These are phyloP conservation scores for Mycena crocata DNA, from an alignment of 768 basidiomycete species.

Conservation along the genomic window DNA sequence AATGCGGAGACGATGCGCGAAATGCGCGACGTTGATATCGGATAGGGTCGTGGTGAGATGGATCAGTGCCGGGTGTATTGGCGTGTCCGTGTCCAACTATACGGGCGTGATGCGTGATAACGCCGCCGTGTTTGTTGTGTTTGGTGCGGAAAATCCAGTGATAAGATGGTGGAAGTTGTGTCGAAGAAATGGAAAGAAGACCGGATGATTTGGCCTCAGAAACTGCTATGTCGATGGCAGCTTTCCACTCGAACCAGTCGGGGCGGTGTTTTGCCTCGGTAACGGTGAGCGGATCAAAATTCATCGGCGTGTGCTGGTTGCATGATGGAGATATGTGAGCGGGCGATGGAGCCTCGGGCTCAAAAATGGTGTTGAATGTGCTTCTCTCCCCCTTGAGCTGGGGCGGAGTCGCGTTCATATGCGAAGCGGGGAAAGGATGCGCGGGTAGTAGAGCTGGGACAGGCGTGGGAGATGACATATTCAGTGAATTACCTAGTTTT, in stretches of 20 bases:
- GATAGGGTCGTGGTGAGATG: too few species aligned
- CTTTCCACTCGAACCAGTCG: neutral
- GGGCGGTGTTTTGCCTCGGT: neutral
- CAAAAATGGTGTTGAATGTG: neutral
- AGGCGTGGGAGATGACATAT: too few species aligned
- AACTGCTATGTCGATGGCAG: conserved; percentile 2
- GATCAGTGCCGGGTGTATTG: neutral
- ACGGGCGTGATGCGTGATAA: neutral
- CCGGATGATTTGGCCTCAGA: neutral
- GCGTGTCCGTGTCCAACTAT: neutral
- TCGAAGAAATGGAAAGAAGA: neutral
- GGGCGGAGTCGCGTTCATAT: neutral
- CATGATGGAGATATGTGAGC: neutral
- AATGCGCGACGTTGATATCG: neutral
- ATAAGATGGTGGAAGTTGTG: neutral
- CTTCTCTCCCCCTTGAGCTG: neutral
- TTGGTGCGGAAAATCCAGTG: neutral
- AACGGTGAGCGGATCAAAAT: neutral
- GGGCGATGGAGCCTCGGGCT: neutral
- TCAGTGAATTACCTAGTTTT: too few species aligned
- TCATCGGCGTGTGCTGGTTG: neutral
- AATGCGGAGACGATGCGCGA: neutral
- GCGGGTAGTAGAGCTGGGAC: too few species aligned
- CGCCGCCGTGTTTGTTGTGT: neutral
- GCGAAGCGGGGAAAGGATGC: too few species aligned